Evolutionary conservation across 331 rosid genomes (phyloP).

Genomic region (Malus hybrid): DNA sequence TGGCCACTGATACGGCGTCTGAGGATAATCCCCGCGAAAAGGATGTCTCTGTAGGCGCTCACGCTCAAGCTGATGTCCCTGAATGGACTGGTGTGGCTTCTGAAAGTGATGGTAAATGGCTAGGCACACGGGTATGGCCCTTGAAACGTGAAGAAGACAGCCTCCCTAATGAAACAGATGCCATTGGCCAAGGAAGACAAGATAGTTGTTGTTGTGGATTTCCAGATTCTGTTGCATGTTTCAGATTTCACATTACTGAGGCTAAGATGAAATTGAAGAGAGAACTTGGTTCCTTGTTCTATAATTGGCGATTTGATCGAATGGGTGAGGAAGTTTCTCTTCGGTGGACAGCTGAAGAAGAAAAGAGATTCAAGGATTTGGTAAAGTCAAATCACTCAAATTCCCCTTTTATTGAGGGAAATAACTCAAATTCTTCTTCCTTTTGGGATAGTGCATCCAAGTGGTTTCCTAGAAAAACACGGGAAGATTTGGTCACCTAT

Average conservation of each 20-base stretch:
- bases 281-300: conserved; percentile 59
- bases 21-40: conserved; percentile 22
- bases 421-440: conserved; percentile 1
- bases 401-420: too few relatives aligned
- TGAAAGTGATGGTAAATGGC: conserved; percentile 70
- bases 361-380: conserved; percentile 54
- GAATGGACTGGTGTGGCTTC: conserved; percentile 59
- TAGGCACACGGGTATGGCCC: conserved; percentile 66
- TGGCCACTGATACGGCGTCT: not conserved
- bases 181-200: conserved; percentile 43
- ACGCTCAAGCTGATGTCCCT: conserved; percentile 66
- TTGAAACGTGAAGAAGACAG: conserved; percentile 11
- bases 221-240: conserved; percentile 65
- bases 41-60: conserved; percentile 51
- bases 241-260: conserved; percentile 83
- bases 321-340: conserved; percentile 93
- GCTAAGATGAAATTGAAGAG: conserved; percentile 64
- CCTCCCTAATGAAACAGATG: conserved; percentile 4
- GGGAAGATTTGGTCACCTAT: conserved; percentile 56
- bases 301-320: conserved; percentile 55
- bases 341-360: conserved; percentile 70
- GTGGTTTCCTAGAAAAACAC: conserved; percentile 47
- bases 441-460: conserved; percentile 31
- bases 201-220: conserved; percentile 44
- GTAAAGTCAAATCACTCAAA: conserved; percentile 19